Evolutionary conservation across 208 protist species (phyloP).

Genomic region (Trypanosoma melophagium): DNA sequence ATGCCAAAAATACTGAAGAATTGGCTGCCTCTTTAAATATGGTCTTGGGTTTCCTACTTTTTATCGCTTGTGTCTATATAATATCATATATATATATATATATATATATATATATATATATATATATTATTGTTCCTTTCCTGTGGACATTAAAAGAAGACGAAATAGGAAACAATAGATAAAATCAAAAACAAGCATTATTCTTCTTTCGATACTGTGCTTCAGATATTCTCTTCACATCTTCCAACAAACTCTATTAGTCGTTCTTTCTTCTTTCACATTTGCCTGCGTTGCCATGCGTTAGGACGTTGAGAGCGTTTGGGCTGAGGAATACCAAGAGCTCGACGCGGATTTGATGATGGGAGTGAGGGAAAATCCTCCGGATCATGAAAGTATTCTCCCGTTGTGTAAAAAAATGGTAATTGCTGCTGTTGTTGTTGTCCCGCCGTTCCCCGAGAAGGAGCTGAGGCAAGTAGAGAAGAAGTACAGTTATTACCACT

Average conservation of each 20-base stretch:
- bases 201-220: constrained; percentile 6
- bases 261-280: neutral
- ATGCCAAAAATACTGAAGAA: no score
- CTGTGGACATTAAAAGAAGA: no score
- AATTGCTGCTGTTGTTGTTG: constrained; percentile 1
- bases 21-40: no score
- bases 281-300: constrained; percentile 11
- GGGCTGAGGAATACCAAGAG: constrained; percentile 18
- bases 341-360: constrained; percentile 16
- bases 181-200: neutral
- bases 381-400: constrained; percentile 29
- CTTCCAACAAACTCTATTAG: neutral
- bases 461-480: neutral
- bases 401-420: constrained; percentile 10
- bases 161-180: neutral
- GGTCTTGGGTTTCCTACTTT: no score
- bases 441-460: constrained; percentile 2
- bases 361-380: constrained; percentile 55
- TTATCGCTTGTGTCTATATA: no score
- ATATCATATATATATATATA: no score
- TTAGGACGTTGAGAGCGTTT: constrained; percentile 17
- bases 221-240: neutral
- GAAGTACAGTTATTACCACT: neutral
- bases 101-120: no score
- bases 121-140: no score